Evolutionary conservation across 495 filamentous ascomycete genomes (phyloP), one percentile per base, ranked within the genome.

Genomic region (Podospora didyma): DNA sequence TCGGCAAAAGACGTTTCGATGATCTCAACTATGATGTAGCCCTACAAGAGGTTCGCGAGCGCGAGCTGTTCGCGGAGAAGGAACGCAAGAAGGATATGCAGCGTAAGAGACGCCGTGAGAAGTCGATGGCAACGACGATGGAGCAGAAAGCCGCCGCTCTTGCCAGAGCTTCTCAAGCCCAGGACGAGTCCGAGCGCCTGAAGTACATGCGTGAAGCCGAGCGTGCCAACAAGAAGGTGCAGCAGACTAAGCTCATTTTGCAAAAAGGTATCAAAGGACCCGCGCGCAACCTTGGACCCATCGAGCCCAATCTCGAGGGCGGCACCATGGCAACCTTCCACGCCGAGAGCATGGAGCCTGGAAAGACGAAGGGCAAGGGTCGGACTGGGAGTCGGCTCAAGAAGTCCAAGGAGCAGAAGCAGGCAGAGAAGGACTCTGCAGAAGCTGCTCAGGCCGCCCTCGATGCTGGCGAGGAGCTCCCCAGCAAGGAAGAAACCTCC

Each of bases 81-180:
- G 95, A 97, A 72, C 90, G 95, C 24, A 99, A 99, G 80, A 99
- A 99, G 75, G 94, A 97, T 60, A 96, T 97, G 89, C 94, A 99
- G 66, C 87, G 95, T 22, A 97, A 97, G 75, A 85, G 94, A 22
- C 86, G 94, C n/a, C 85, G 94, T 19, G 94, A 98, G 69, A 96
- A 96, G 73, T 96, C 94, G 11, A 87, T 96, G 68, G 87, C 89
- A 14, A 79, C 86, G 55, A 91, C 93, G 45, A 83, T 89, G 64
- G 86, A 92, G 62, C 93, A 96, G 73, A 89, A 93, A 60, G 78
- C 86, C 10, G 86, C 92, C 57, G 91, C 90, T 4, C 77, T 95
- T 47, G 79, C 84, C 49, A 86, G 87, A 51, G 91, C 92, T 2
- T 81, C 84, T 52, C 79, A 79, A 42, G 86, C 89, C 0, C 79